Conservation (phyloP, 2,329 filamentous ascomycete genomes). For the Xylaria arbuscula region DNA sequence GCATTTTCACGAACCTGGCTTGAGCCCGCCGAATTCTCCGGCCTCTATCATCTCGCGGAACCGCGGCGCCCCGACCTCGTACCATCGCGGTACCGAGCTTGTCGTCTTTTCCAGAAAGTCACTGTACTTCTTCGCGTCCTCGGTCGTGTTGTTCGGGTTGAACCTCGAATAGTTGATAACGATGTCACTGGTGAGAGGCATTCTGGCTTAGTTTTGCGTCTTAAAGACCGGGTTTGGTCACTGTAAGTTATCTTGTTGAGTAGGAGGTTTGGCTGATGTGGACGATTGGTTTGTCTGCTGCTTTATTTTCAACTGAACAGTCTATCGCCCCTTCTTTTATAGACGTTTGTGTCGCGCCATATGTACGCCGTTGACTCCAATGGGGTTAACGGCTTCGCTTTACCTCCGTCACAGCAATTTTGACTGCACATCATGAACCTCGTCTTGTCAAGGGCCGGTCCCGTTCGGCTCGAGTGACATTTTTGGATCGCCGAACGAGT, state of each 20-base stretch:
- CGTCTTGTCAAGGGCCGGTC: neutral
- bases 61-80: conserved; percentile 24
- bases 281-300: neutral
- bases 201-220: conserved; percentile 1
- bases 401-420: neutral
- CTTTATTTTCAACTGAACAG: neutral
- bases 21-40: conserved; percentile 53
- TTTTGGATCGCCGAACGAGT: conserved; percentile 3
- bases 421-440: neutral
- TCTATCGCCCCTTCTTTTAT: conserved; percentile 6
- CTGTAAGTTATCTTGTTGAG: neutral
- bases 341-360: neutral
- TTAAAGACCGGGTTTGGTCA: neutral
- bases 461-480: neutral
- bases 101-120: conserved; percentile 21
- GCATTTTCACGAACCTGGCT: conserved; percentile 19
- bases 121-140: conserved; percentile 23
- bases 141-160: conserved; percentile 7
- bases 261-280: neutral
- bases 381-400: too few species aligned
- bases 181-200: conserved; percentile 33
- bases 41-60: conserved; percentile 26
- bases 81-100: conserved; percentile 15
- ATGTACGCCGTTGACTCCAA: too few species aligned
- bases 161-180: conserved; percentile 23